Base-by-base conservation (phyloP, 176 grass and related monocot species). In the Carex parvula region DNA sequence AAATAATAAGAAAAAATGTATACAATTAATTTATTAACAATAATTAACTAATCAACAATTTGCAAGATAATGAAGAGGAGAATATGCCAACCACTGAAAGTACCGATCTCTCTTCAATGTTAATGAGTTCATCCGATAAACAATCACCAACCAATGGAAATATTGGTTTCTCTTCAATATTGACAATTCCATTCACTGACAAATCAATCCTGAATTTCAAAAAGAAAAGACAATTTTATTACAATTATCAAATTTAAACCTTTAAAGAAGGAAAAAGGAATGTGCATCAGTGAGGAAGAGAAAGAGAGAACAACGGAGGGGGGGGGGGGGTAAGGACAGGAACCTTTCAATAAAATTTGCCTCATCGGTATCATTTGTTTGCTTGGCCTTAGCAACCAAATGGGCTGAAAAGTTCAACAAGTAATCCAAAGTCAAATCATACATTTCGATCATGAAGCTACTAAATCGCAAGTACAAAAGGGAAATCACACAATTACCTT, bases 1-100 rank as follows among this genome's bases (percentile, higher is more conserved):
- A 59, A 72, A 56, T 29, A 17, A 53, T 15, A 50, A 87, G 1
- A 66, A 87, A 41, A 55, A 83, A 32, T 30, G 24, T 6, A 76
- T 55, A 8, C 22, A 54, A 76, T 32, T 30, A 76, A 21, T 55
- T 55, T 76, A 30, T 16, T 8, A 30, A 17, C n/a, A 44, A 76
- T 2, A 55, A 32, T 29, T 29, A 76, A 76, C 21, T 32, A 75
- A 14, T 30, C 13, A 17, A 30, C 22, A 70, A 76, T 30, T 56
- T 76, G 72, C 22, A 29, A 29, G 12, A 76, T 13, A 29, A 76
- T 55, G 48, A 11, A 55, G 48, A 75, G 4, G 71, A 76, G 48
- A 56, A 55, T 48, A 30, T 76, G 3, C 15, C 8, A 55, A 76
- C 22, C 24, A 18, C 72, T 56, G 48, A 30, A 30, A 29, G 72